Evolutionary conservation across 1,139 yeast species (phyloP).

Genomic region (Blastobotrys indianensis): DNA sequence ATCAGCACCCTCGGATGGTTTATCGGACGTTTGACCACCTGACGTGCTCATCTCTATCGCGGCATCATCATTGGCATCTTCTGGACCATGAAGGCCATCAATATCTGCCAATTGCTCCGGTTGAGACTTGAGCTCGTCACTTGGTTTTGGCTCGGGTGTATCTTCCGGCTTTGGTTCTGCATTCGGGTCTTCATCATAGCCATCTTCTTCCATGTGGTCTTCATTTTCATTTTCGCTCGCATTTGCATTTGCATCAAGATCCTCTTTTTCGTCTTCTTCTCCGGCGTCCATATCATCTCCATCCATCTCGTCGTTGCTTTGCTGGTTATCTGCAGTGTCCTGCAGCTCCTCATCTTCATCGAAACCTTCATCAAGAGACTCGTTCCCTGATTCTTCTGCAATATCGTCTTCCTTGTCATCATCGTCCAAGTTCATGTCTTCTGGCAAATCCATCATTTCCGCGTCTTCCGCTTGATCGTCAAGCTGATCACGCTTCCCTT

Average conservation of each 20-base stretch:
- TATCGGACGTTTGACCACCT: slow-evolving; percentile 65
- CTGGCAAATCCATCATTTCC: slow-evolving; percentile 37
- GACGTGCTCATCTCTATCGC: slow-evolving; percentile 39
- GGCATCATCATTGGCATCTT: slow-evolving; percentile 46
- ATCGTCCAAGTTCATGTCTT: slow-evolving; percentile 31
- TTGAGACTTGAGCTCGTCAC: slow-evolving; percentile 26
- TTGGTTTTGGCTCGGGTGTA: slow-evolving; percentile 25
- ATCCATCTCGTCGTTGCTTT: slow-evolving; percentile 31
- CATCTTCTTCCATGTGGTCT: slow-evolving; percentile 40
- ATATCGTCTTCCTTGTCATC: slow-evolving; percentile 32
- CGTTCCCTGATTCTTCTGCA: slow-evolving; percentile 31
- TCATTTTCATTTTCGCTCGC: slow-evolving; percentile 29
- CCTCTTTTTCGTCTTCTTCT: slow-evolving; percentile 30
- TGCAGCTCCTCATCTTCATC: slow-evolving; percentile 31
- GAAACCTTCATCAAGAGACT: slow-evolving; percentile 32
- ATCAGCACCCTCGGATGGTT: slow-evolving; percentile 72
- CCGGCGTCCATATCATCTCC: slow-evolving; percentile 32
- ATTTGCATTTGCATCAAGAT: slow-evolving; percentile 55
- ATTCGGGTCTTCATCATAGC: slow-evolving; percentile 65
- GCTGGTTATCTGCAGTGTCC: slow-evolving; percentile 28
- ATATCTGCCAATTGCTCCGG: slow-evolving; percentile 26
- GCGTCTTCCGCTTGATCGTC: slow-evolving; percentile 35
- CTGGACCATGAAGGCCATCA: slow-evolving; percentile 39
- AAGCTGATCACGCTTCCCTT: slow-evolving; percentile 52
- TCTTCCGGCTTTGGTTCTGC: slow-evolving; percentile 25